These are phyloP conservation scores for Agaricus blazei DNA, from an alignment of 768 basidiomycete genomes.

Conservation along the genomic window DNA sequence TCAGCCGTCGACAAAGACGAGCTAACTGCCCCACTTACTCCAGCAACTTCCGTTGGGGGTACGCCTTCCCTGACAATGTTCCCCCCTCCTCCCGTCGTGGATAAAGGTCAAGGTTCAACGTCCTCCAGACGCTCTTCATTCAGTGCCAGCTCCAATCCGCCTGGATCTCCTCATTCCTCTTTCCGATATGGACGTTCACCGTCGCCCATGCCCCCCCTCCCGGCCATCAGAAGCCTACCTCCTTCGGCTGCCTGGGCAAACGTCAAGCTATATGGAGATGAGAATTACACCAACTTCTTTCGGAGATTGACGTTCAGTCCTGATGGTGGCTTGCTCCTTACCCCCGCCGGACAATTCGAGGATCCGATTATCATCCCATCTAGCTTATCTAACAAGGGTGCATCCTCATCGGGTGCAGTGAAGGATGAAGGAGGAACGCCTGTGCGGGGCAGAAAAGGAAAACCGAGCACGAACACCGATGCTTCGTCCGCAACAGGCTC, in stretches of 20 bases:
- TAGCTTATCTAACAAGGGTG: constrained; percentile 13
- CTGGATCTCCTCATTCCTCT: constrained; percentile 64
- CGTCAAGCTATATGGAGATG: constrained; percentile 90
- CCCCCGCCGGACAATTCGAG: constrained; percentile 96
- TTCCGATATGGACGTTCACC: constrained; percentile 74
- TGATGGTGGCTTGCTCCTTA: constrained; percentile 89
- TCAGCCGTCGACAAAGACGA: constrained; percentile 36
- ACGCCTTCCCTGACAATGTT: constrained; percentile 61
- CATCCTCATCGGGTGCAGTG: background rate
- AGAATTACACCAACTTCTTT: constrained; percentile 95
- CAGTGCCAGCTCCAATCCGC: constrained; percentile 71
- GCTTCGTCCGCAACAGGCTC: constrained; percentile 22
- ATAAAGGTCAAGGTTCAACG: constrained; percentile 33
- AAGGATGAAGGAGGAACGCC: constrained; percentile 39
- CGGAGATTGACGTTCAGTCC: constrained; percentile 90
- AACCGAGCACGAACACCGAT: constrained; percentile 4
- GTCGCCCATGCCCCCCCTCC: constrained; percentile 88
- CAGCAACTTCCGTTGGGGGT: constrained; percentile 63
- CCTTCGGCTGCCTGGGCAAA: constrained; percentile 52
- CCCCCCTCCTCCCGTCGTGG: constrained; percentile 53
- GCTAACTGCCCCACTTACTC: constrained; percentile 44
- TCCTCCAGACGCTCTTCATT: constrained; percentile 65
- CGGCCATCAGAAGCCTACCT: constrained; percentile 79
- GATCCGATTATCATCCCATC: constrained; percentile 64
- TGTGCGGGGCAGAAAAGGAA: constrained; percentile 51